phyloP scores from a whole-genome alignment of 768 basidiomycete genomes.

The Kondoa malvinella region DNA sequence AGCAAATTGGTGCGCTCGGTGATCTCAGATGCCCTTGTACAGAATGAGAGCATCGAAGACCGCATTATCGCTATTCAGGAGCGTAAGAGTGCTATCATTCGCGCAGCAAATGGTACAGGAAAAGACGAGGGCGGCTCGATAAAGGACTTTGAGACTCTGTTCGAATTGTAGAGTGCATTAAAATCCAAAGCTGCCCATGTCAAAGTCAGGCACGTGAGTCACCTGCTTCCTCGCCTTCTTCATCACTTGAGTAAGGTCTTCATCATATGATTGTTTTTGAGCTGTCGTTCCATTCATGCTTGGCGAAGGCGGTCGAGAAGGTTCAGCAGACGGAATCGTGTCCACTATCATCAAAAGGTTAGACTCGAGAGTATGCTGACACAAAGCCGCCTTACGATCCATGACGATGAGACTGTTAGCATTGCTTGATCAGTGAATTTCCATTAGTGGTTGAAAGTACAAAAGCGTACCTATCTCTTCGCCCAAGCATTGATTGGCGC shows the following conservation, averaged over 20 bases:
- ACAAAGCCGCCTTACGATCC: background rate
- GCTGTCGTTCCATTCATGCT: background rate
- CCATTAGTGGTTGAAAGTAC: background rate
- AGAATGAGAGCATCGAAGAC: conserved; percentile 25
- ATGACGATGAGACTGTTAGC: conserved; percentile 7
- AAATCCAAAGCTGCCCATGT: conserved; percentile 52
- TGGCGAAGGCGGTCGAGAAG: conserved; percentile 6
- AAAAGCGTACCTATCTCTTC: background rate
- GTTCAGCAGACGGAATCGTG: conserved; percentile 12
- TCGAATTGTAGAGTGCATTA: conserved; percentile 7
- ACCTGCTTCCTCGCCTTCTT: conserved; percentile 75
- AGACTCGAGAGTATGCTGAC: background rate
- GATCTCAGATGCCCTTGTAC: background rate
- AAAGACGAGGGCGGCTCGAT: background rate
- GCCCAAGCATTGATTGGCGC: background rate
- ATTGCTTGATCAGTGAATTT: conserved; percentile 3
- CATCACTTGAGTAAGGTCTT: conserved; percentile 43
- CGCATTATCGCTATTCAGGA: conserved; percentile 39
- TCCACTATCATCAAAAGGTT: background rate
- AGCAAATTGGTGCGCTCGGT: background rate
- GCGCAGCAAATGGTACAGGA: conserved; percentile 62
- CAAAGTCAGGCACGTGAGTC: conserved; percentile 67
- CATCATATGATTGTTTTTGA: conserved; percentile 28
- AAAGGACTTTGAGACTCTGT: conserved; percentile 15
- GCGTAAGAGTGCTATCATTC: conserved; percentile 69